These are phyloP conservation scores for Alternaria ventricosa DNA, from an alignment of 2,329 filamentous ascomycete species.

Conservation along the genomic window DNA sequence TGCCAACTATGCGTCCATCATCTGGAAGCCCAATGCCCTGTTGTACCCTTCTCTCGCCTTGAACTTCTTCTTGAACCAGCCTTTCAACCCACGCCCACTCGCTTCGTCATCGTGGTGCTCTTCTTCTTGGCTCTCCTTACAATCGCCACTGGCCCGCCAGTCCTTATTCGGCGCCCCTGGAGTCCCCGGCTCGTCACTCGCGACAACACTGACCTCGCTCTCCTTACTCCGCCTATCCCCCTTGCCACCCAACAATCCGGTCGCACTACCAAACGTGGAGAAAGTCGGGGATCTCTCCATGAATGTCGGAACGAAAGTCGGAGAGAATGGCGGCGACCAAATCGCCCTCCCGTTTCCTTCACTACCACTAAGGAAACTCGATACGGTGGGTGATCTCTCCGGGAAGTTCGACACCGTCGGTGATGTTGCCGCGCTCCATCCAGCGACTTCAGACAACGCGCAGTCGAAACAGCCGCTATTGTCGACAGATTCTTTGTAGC, in stretches of 20 bases:
- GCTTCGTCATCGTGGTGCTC: not conserved
- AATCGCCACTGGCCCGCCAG: not conserved
- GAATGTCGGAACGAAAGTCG: not conserved
- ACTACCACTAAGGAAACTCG: not conserved
- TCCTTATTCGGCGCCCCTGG: not conserved
- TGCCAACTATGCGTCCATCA: not conserved
- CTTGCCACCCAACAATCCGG: not conserved
- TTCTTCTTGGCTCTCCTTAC: not conserved
- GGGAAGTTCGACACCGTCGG: not conserved
- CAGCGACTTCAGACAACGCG: not conserved
- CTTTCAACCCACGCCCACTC: not conserved
- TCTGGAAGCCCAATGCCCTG: not conserved
- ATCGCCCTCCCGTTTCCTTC: not conserved
- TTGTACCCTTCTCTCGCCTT: not conserved
- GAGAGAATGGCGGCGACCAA: not conserved
- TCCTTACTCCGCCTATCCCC: not conserved
- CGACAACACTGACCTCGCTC: not conserved
- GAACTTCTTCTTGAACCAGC: not conserved
- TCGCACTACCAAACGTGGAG: not conserved
- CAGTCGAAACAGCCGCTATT: not conserved
- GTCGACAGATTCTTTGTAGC: slow-evolving; percentile 3
- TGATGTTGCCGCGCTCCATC: not conserved
- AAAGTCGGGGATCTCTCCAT: not conserved
- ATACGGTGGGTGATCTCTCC: not conserved
- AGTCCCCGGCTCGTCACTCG: not conserved